Conservation (phyloP, 805 yeast genomes). For the Candida wancherniae region DNA sequence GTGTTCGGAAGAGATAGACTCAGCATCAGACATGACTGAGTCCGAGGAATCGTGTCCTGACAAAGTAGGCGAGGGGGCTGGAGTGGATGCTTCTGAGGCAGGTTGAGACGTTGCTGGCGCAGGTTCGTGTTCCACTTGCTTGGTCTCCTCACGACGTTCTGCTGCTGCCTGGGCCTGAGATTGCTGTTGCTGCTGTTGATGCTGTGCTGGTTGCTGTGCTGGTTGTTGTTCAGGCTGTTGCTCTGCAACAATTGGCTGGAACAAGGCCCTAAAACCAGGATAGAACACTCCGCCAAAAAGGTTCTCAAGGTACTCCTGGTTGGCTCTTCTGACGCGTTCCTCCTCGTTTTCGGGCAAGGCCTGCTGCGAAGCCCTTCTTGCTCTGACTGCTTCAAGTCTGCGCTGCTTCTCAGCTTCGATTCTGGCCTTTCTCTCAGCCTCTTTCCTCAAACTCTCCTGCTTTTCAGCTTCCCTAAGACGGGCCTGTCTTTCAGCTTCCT, state of each 20-base stretch:
- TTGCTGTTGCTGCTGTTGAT: no score
- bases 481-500: constrained; percentile 6
- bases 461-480: constrained; percentile 5
- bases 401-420: constrained; percentile 7
- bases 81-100: no score
- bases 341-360: background rate
- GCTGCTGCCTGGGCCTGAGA: no score
- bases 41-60: no score
- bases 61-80: no score
- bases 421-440: constrained; percentile 8
- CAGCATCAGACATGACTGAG: constrained; percentile 7
- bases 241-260: no score
- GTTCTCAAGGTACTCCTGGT: constrained; percentile 10
- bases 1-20: constrained; percentile 13
- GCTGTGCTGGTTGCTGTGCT: no score
- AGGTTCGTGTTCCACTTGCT: no score
- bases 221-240: no score
- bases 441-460: constrained; percentile 1
- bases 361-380: constrained; percentile 9
- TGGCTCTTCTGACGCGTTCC: constrained; percentile 4
- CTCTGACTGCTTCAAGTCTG: constrained; percentile 8
- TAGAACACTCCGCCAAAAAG: constrained; percentile 8
- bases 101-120: no score
- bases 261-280: background rate
- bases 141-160: no score